Base-by-base conservation (phyloP, 2,329 filamentous ascomycete genomes). In the Tolypocladium tundrense region DNA sequence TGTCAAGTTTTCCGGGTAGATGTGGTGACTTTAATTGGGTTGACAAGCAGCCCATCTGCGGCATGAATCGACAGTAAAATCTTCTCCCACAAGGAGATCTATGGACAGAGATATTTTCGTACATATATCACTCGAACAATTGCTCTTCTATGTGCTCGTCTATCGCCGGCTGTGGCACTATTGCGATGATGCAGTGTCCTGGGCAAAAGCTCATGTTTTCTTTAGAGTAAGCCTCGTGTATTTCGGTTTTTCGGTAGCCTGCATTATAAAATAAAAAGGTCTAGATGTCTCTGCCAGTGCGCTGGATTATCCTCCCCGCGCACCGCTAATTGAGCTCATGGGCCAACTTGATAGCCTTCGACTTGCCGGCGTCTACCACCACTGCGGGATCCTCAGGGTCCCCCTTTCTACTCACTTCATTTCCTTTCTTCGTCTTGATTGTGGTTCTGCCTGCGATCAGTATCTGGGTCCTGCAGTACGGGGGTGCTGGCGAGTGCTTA, bases 341-440 rank as follows among this genome's bases (percentile, higher is more conserved):
- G 6, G 60, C 68, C 24, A 68, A 60, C 66, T 77, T 77, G 54
- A 77, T 68, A 0, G 72, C 75, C 61, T 75, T 75, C 1, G 71
- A 74, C 60, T 74, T 75, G 3, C 74, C 73, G 0, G 73, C 68
- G 43, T 76, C 74, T 3, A 78, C 53, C 3, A 78, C 67, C 4
- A 78, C 74, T 0, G 75, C 75, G 2, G 75, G 75, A 11, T 77
- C 75, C 10, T 76, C 69, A 0, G 68, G 58, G 8, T 72, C 61
- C 5, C 75, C 75, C 14, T 77, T 66, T 1, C 75, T 71, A 0
- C 70, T 68, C 0, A 77, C 74, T 43, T 73, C 54, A 43, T 75
- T 77, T 0, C 75, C 75, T 9, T 66, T 66, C 62, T 77, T 77
- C 1, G 75, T 78, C 33, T 63, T 68, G 21, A 77, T 72, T 0